These are phyloP conservation scores for Linaria vulgaris DNA, from an alignment of 257 asterid species.

Conservation along the genomic window DNA sequence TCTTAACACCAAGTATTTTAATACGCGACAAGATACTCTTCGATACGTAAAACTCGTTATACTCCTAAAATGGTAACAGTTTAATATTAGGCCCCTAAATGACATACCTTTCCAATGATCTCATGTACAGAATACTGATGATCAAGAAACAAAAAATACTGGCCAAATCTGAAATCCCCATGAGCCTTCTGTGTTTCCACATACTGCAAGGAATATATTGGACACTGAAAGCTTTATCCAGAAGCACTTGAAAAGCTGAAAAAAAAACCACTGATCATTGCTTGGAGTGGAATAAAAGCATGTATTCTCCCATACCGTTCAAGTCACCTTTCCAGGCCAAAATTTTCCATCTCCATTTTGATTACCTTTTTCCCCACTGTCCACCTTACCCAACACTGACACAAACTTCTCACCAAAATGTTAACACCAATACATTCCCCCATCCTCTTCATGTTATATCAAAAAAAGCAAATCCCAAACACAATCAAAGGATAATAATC, in stretches of 20 bases:
- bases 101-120: conserved; percentile 11
- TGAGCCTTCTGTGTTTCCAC: neutral
- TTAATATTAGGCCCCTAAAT: no score
- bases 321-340: conserved; percentile 36
- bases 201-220: neutral
- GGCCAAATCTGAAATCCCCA: neutral
- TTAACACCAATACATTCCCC: conserved; percentile 27
- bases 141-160: neutral
- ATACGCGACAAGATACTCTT: no score
- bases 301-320: conserved; percentile 18
- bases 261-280: conserved; percentile 27
- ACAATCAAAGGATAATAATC: conserved; percentile 37
- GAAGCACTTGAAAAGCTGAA: conserved; percentile 33
- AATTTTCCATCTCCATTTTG: conserved; percentile 24
- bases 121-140: neutral
- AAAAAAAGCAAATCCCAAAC: conserved; percentile 27
- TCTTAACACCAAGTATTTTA: no score
- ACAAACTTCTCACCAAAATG: conserved; percentile 39
- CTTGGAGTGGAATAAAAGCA: conserved; percentile 56
- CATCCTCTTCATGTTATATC: conserved; percentile 18
- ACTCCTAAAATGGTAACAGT: no score
- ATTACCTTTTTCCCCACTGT: conserved; percentile 32
- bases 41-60: no score
- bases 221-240: conserved; percentile 34
- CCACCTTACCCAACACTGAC: conserved; percentile 48